Conservation (phyloP, 257 asterid genomes). For the Hygrophila difformis region DNA sequence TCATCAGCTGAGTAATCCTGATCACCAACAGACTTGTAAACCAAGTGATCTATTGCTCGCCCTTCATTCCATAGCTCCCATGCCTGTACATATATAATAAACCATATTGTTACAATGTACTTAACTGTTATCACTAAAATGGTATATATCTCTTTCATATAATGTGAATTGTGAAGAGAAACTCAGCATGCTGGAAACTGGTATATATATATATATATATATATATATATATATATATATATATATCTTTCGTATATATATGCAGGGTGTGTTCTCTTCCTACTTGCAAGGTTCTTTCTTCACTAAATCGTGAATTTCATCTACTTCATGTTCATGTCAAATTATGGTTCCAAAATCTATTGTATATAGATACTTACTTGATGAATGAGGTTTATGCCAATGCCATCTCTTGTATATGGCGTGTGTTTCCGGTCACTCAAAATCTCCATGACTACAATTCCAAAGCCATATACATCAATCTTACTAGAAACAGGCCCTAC, state of each 20-base stretch:
- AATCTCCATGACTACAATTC: conserved; percentile 16
- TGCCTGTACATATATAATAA: conserved; percentile 12
- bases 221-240: no score
- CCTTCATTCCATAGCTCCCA: conserved; percentile 13
- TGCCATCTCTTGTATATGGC: background rate
- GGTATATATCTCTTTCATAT: no score
- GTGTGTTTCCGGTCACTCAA: conserved; percentile 15
- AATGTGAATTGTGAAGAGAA: no score
- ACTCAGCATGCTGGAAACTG: no score
- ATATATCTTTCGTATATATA: no score
- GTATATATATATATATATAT: no score
- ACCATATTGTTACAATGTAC: background rate
- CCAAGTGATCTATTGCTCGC: conserved; percentile 10
- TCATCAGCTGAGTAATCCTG: background rate
- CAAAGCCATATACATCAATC: conserved; percentile 19
- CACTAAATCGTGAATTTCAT: no score
- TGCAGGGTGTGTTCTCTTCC: no score
- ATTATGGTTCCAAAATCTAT: no score
- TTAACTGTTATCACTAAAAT: no score
- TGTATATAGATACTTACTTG: conserved; percentile 13
- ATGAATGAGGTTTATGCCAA: background rate
- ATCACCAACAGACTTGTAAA: conserved; percentile 3
- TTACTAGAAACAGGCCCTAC: conserved; percentile 7
- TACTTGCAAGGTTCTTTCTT: no score
- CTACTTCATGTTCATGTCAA: no score